Percentiles rank a stretch among this genome's conserved stretches.
Conservation (phyloP, 2,329 filamentous ascomycete genomes). For the Fusarium veterinarium region DNA sequence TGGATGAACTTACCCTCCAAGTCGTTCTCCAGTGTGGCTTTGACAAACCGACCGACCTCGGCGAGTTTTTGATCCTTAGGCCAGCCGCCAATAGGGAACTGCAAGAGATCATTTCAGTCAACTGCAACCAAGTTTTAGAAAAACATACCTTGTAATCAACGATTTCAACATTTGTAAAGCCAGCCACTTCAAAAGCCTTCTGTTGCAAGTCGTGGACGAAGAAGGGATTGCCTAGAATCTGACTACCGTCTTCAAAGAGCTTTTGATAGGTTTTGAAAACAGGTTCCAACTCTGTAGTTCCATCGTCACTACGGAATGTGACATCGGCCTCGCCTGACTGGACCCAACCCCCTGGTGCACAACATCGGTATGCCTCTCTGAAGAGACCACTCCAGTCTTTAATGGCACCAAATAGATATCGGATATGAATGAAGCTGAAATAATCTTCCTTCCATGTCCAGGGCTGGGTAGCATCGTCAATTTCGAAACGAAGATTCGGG, state of each 20-base stretch:
- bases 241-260: not conserved
- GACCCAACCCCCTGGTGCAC: not conserved
- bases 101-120: rapidly evolving
- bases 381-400: not conserved
- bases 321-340: not conserved
- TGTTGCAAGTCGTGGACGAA: not conserved
- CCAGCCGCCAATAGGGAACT: not conserved
- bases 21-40: not conserved
- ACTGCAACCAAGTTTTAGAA: rapidly evolving
- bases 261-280: not conserved
- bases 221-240: not conserved
- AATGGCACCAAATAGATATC: not conserved
- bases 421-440: not conserved
- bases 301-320: not conserved
- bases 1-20: not conserved
- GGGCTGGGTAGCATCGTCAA: not conserved
- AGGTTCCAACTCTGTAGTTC: not conserved
- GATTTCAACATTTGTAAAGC: not conserved
- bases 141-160: not conserved
- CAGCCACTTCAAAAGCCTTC: not conserved
- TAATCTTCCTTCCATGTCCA: not conserved
- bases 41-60: not conserved
- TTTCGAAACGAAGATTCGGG: not conserved
- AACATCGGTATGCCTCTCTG: not conserved
- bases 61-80: not conserved